These are phyloP conservation scores for Citrus trifoliata DNA, from an alignment of 345 rosid species.

Conservation along the genomic window DNA sequence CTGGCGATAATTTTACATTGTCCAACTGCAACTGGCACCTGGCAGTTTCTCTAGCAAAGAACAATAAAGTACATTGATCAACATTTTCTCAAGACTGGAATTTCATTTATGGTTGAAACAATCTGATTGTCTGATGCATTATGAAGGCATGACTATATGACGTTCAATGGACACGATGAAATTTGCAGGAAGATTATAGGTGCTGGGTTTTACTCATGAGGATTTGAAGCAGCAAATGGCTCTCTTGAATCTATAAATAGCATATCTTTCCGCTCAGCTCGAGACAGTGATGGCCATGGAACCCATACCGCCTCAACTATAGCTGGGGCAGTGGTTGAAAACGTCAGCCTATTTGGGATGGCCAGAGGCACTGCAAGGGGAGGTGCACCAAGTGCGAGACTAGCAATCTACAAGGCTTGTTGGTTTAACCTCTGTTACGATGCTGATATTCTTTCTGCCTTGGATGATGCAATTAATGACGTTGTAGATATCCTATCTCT, in stretches of 20 bases:
- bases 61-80: background rate
- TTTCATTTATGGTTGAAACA: background rate
- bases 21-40: slow-evolving; percentile 38
- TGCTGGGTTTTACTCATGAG: slow-evolving; percentile 39
- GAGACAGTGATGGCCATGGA: slow-evolving; percentile 48
- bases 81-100: background rate
- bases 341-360: slow-evolving; percentile 41
- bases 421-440: slow-evolving; percentile 38
- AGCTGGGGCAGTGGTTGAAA: slow-evolving; percentile 32
- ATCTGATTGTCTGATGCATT: background rate
- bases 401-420: slow-evolving; percentile 51
- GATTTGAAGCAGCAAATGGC: slow-evolving; percentile 38
- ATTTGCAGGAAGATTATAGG: slow-evolving; percentile 49
- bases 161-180: background rate
- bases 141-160: background rate
- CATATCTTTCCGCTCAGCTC: slow-evolving; percentile 36
- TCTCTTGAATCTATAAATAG: slow-evolving; percentile 29
- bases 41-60: background rate
- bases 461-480: slow-evolving; percentile 43
- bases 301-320: slow-evolving; percentile 43
- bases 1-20: slow-evolving; percentile 38
- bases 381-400: slow-evolving; percentile 45
- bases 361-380: slow-evolving; percentile 49
- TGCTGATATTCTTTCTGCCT: slow-evolving; percentile 41
- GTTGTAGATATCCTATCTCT: slow-evolving; percentile 50